phyloP scores from a whole-genome alignment of 345 rosid species.

The Lumnitzera littorea region DNA sequence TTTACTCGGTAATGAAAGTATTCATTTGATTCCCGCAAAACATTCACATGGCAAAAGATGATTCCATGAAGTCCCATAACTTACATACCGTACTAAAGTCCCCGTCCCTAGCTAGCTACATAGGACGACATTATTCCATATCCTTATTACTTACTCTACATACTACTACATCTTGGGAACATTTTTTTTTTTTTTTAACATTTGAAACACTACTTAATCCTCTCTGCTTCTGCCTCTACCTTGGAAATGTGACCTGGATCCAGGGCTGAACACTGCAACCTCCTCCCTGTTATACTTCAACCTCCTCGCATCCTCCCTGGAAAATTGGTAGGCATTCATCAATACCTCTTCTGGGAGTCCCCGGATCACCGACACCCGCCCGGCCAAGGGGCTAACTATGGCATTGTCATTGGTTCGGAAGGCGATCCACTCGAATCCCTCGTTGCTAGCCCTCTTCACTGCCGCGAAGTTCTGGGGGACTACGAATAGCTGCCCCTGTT shows the following conservation, averaged over 20 bases:
- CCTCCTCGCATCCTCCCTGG: conserved; percentile 26
- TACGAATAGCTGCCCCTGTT: conserved; percentile 27
- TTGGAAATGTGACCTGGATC: neutral
- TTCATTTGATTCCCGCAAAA: no score
- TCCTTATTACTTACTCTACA: no score
- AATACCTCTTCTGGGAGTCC: conserved; percentile 27
- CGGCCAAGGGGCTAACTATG: conserved; percentile 17
- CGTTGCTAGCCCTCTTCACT: conserved; percentile 20
- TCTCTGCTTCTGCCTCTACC: no score
- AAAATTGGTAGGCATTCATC: conserved; percentile 22
- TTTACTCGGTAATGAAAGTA: no score
- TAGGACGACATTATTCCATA: no score
- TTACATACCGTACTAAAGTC: no score
- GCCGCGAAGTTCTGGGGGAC: conserved; percentile 27
- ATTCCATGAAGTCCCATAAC: no score
- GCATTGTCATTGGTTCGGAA: conserved; percentile 30
- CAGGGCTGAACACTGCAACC: conserved; percentile 10
- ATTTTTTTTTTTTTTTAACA: no score
- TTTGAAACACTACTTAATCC: no score
- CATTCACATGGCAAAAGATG: no score
- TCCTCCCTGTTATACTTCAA: conserved; percentile 25
- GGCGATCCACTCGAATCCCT: conserved; percentile 29
- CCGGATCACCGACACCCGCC: conserved; percentile 19
- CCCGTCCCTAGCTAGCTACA: no score
- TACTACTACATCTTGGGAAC: no score